A percentile compares a stretch with the other conserved stretches of the same genome.
Evolutionary conservation across 176 grass and related monocot genomes (phyloP).

Genomic region (sorghum (Sorghum bicolor)): DNA sequence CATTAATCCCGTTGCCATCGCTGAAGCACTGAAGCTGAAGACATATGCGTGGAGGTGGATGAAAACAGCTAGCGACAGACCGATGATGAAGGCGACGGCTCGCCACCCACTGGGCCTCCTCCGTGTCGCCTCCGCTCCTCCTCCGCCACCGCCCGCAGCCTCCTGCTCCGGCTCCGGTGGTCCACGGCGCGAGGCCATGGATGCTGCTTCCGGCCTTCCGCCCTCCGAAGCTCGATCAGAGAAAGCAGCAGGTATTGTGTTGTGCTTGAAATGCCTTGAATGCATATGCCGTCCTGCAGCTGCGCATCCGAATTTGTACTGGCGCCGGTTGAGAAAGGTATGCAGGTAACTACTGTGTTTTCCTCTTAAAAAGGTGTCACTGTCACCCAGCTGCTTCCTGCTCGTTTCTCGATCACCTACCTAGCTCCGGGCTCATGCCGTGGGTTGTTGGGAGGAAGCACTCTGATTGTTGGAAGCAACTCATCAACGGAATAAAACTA

Average conservation of each 20-base stretch:
- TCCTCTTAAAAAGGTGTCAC: not conserved
- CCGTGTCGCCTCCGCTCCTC: not conserved
- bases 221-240: not conserved
- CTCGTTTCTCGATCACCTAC: not conserved
- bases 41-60: too few relatives aligned
- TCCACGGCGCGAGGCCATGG: not conserved
- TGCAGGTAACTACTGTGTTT: not conserved
- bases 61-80: not conserved
- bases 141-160: not conserved
- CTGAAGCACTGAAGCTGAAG: not conserved
- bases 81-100: constrained; percentile 20
- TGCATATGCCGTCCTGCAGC: not conserved
- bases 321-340: not conserved
- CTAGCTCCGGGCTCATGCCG: not conserved
- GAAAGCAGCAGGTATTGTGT: not conserved
- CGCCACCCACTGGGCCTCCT: constrained; percentile 33
- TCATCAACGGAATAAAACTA: too few relatives aligned
- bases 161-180: not conserved
- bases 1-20: too few relatives aligned
- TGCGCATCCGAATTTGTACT: not conserved
- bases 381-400: not conserved
- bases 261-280: not conserved
- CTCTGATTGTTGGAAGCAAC: too few relatives aligned
- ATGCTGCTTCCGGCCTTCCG: not conserved
- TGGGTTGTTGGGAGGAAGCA: not conserved